Evolutionary conservation across 116 monocot species (phyloP), one percentile per base, ranked within the genome.

Genomic region (Dioscorea cayenensis): DNA sequence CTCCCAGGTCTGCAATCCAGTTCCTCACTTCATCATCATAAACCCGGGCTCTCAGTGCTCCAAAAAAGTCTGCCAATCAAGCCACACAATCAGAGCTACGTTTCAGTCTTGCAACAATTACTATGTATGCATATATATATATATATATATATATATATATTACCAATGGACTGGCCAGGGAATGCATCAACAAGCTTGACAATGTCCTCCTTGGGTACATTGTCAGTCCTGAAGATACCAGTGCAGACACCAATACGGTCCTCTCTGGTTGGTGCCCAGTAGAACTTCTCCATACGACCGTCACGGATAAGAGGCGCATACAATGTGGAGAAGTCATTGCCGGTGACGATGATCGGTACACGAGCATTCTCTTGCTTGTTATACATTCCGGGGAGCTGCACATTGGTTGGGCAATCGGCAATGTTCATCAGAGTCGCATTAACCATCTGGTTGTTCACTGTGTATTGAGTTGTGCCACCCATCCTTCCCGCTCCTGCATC

Each of bases 341-440:
- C 95, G 4, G 95, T 96, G 73, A 92, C 92, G 22, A 96, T 86
- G 72, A 96, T 87, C 1, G 95, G 95, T 2, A 96, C 95, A 4
- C 95, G 90, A 20, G 88, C 68, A 52, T 96, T 96, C 67, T 90
- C 90, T 74, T 96, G 90, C 78, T 96, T 96, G 90, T 96, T 96
- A 83, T 96, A 96, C 95, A 92, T 86, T 3, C 95, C 95, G 0
- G 95, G 95, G 73, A 96, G 90, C 82, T 96, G 95, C 50, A 96
- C 95, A 35, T 92, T 92, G 64, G 90, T 96, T 1, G 95, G 95
- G 80, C 82, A 90, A 48, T 96, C 95, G 4, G 92, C 95, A 18
- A 96, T 96, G 90, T 96, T 96, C 95, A 96, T 96, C 38, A 96
- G 90, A 16, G 95, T 96, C 14, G 95, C 95, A 43, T 96, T 96